Evolutionary conservation across 768 basidiomycete species (phyloP).

Genomic region (Tylopilus vinaceipallidus): DNA sequence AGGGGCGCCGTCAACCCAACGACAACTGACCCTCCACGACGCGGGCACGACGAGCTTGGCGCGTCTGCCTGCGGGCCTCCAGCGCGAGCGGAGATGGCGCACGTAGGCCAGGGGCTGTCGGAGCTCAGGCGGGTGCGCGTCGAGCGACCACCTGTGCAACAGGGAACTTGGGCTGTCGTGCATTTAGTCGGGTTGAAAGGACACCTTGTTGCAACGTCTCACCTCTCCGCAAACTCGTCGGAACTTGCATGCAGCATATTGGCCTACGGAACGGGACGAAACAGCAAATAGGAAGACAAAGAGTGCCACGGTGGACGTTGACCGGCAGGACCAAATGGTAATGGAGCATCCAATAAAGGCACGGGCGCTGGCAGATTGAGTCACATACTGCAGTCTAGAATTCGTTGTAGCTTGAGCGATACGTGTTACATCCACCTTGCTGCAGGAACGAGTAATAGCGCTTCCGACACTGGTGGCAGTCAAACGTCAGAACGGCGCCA

Average conservation of each 20-base stretch:
- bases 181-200: neutral
- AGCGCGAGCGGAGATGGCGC: slow-evolving; percentile 21
- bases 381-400: neutral
- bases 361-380: neutral
- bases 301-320: neutral
- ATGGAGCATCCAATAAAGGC: neutral
- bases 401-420: neutral
- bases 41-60: slow-evolving; percentile 21
- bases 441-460: neutral
- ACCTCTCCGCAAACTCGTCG: slow-evolving; percentile 7
- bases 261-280: neutral
- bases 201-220: neutral
- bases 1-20: neutral
- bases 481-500: neutral
- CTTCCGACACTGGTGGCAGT: slow-evolving; percentile 10
- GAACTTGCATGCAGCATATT: slow-evolving; percentile 3
- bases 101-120: slow-evolving; percentile 20
- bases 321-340: neutral
- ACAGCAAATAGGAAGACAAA: neutral
- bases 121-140: slow-evolving; percentile 17
- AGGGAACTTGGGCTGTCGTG: slow-evolving; percentile 9
- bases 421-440: slow-evolving; percentile 14
- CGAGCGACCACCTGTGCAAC: slow-evolving; percentile 5
- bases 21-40: slow-evolving; percentile 25
- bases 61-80: slow-evolving; percentile 17